Evolutionary conservation across 805 yeast species (phyloP), one percentile per base, ranked within the genome.

Genomic region (Candida ipomoeae): DNA sequence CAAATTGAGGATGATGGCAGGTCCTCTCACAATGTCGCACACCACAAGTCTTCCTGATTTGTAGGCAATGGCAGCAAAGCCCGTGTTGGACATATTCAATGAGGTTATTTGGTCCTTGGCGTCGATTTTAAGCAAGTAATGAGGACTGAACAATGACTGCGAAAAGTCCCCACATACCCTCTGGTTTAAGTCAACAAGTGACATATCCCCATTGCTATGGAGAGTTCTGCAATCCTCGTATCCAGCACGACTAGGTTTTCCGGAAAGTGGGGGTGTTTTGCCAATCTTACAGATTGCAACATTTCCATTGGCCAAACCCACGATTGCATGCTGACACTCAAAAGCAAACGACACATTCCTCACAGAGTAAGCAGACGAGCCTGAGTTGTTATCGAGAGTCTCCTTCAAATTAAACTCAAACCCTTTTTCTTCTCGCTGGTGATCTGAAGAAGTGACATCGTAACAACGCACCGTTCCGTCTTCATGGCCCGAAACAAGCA

Each of bases 51-150:
- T 75, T n/a, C 98, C 97, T 13, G 83, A 77, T 42, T 77, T 78
- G 64, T 86, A 89, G 0, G 87, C 96, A 39, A 88, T 72, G 0
- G 87, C 94, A 7, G 86, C 87, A 69, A 94, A 91, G 0, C 97
- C 97, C 44, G 89, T 74, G 55, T 85, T 79, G 53, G 91, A 84
- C 64, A 87, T 79, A 48, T 78, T 75, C 44, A 91, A 53, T 1
- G 87, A 79, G 0, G 91, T 73, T 8, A 87, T 83, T 32, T 55
- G 52, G 26, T 70, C 73, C 3, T 58, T 58, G 2, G 46, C 44
- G 7, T 46, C 49, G 2, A 66, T 37, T 26, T 56, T 62, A 48
- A 73, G 53, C 44, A 73, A 54, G 20, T 62, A 63, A 3, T 60
- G 52, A 0, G 78, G 78, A 13, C 67, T 55, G 49, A 71, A 73